phyloP scores from a whole-genome alignment of 306 rosid genomes.

The Mucuna pruriens region DNA sequence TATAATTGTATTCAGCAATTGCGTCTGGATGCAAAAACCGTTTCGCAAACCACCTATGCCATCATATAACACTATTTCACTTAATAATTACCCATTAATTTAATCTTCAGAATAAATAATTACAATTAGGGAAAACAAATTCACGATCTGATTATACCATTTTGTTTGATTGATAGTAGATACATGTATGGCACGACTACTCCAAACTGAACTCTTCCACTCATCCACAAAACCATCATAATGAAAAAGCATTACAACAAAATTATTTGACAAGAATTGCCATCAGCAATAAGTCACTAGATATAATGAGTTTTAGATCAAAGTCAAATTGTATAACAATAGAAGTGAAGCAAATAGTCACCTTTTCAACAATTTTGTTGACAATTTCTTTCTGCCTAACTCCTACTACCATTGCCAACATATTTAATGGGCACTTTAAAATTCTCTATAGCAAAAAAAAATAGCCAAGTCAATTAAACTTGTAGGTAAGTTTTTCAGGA shows the following conservation, averaged over 20 bases:
- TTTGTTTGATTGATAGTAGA: slow-evolving; percentile 63
- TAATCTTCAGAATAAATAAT: background rate
- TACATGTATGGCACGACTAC: slow-evolving; percentile 50
- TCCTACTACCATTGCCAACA: slow-evolving; percentile 89
- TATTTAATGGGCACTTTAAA: slow-evolving; percentile 55
- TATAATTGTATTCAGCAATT: slow-evolving; percentile 71
- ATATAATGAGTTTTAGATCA: slow-evolving; percentile 5
- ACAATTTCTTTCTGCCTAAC: slow-evolving; percentile 79
- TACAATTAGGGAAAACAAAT: slow-evolving; percentile 7
- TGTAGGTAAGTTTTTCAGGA: too few relatives aligned
- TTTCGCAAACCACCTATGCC: slow-evolving; percentile 91
- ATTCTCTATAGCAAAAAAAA: slow-evolving; percentile 47
- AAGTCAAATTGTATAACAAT: slow-evolving; percentile 1
- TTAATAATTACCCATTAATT: background rate
- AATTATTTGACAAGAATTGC: slow-evolving; percentile 54
- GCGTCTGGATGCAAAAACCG: slow-evolving; percentile 96
- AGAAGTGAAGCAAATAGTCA: slow-evolving; percentile 37
- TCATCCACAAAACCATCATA: slow-evolving; percentile 59
- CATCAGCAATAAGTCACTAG: slow-evolving; percentile 29
- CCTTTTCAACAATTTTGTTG: slow-evolving; percentile 74
- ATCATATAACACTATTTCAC: slow-evolving; percentile 19
- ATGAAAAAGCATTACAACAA: slow-evolving; percentile 63
- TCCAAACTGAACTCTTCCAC: slow-evolving; percentile 61
- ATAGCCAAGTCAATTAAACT: too few relatives aligned
- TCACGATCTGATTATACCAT: slow-evolving; percentile 48